Evolutionary conservation across 2,329 filamentous ascomycete species (phyloP).

Genomic region (Coleophoma cylindrospora): DNA sequence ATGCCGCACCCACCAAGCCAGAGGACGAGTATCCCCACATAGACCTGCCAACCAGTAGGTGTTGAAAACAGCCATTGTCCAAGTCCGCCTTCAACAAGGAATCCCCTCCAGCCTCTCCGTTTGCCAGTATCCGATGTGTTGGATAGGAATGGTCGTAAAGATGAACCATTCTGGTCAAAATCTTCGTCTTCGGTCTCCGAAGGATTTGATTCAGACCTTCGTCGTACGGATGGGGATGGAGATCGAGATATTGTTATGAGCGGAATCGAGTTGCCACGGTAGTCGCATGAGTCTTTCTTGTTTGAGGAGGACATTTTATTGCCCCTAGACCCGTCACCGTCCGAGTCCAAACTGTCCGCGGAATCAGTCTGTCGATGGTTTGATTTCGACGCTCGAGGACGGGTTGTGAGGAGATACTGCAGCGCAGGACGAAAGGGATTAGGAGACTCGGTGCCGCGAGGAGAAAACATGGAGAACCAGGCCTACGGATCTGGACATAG

Average conservation of each 20-base stretch:
- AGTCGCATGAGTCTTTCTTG: constrained; percentile 21
- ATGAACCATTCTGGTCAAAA: constrained; percentile 30
- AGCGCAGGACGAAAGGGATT: constrained; percentile 32
- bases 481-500: too few species aligned
- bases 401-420: constrained; percentile 27
- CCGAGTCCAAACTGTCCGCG: constrained; percentile 19
- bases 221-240: constrained; percentile 37
- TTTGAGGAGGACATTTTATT: constrained; percentile 17
- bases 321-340: constrained; percentile 8
- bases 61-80: constrained; percentile 42
- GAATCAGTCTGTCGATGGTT: constrained; percentile 18
- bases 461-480: constrained; percentile 20
- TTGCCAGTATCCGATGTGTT: constrained; percentile 14
- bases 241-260: constrained; percentile 39
- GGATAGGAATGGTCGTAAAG: constrained; percentile 24
- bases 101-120: constrained; percentile 25
- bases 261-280: constrained; percentile 32
- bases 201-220: constrained; percentile 32
- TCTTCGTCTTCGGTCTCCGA: constrained; percentile 42
- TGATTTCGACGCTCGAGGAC: constrained; percentile 13
- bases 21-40: constrained; percentile 39
- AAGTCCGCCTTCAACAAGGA: constrained; percentile 35
- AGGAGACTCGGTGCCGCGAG: constrained; percentile 20
- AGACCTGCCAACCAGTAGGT: constrained; percentile 40
- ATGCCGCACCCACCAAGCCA: constrained; percentile 42